Evolutionary conservation across 257 asterid genomes (phyloP), one percentile per base, ranked within the genome.

Genomic region (Fraxinus excelsior): DNA sequence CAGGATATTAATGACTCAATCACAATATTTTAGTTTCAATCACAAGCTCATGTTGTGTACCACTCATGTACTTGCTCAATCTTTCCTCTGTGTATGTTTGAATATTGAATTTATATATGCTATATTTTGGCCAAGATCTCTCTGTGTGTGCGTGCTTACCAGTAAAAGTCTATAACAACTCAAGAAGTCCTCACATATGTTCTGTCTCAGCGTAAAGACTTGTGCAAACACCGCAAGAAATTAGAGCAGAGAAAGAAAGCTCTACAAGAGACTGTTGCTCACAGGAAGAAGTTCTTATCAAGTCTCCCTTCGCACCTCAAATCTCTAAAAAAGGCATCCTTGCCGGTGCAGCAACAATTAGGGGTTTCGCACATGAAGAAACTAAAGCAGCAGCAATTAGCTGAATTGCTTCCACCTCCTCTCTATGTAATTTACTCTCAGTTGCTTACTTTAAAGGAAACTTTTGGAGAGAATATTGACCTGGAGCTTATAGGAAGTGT

Each of bases 241-340:
- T 79, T 95, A 82, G 98, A 91, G 83, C 83, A 86, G 46, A 89
- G 90, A 71, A 95, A 91, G 91, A 93, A 93, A 86, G 86, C 92
- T 81, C 92, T 95, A 64, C 96, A 88, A 80, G 97, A 90, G 82
- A 90, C 91, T 75, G 93, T 95, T 67, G 80, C 93, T 67, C 89
- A 88, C 87, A 85, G 97, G 87, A 93, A 91, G 84, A 91, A 84
- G 87, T 91, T 95, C 85, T 87, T 91, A 82, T 84, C 94, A 69
- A 93, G 97, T 86, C 96, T 95, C 80, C 99, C 99, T 46, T 91
- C 97, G 62, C 97, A 93, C 80, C 97, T 95, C 79, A 95, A 95
- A 83, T 91, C 98, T 76, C 92, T 95, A 60, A 95, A 93, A 81
- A 95, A 93, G 80, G 99, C 98, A 83, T 91, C 98, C 67, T 83